These are phyloP conservation scores for Colletotrichum destructivum DNA, from an alignment of 2,329 filamentous ascomycete species.

Conservation along the genomic window DNA sequence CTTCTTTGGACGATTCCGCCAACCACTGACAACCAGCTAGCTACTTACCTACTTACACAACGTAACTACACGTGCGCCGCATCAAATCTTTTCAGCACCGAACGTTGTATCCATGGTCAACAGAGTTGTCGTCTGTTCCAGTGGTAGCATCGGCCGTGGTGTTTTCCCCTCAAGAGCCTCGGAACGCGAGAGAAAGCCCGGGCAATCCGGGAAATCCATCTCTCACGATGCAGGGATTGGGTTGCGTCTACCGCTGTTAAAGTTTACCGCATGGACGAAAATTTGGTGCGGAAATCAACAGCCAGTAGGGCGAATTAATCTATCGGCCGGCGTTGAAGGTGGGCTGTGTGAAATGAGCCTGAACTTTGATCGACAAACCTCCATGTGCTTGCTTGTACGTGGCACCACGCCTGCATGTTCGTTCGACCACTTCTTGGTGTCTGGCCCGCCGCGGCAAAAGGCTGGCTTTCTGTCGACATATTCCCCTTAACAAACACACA, in stretches of 20 bases:
- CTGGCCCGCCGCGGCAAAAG: not conserved
- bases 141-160: not conserved
- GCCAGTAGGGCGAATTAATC: constrained; percentile 54
- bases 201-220: not conserved
- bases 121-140: not conserved
- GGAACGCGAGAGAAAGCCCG: not conserved
- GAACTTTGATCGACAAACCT: not conserved
- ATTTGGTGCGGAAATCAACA: not conserved
- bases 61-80: no score
- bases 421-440: not conserved
- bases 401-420: not conserved
- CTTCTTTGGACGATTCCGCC: not conserved
- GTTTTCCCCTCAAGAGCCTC: not conserved
- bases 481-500: not conserved
- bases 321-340: not conserved
- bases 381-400: not conserved
- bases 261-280: constrained; percentile 19
- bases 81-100: not conserved
- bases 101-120: no score
- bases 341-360: constrained; percentile 1
- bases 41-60: no score
- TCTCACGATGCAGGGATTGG: constrained; percentile 15
- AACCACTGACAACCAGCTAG: no score
- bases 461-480: not conserved
- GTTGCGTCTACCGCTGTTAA: not conserved